phyloP scores from a whole-genome alignment of 768 basidiomycete genomes.

The Stropharia rugosoannulata region DNA sequence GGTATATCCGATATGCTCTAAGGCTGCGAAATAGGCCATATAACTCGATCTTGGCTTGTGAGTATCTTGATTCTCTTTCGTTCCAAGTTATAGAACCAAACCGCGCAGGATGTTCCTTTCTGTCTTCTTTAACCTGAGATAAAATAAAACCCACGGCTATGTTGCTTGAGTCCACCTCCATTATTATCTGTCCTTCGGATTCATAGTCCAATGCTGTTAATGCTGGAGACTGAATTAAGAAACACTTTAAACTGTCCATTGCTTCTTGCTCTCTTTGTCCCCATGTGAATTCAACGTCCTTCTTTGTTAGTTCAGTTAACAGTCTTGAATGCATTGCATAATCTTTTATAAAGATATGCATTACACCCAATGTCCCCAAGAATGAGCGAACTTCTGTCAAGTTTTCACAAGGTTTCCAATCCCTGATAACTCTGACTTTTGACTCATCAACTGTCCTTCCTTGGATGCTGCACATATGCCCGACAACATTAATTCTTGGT shows the following conservation, averaged over 20 bases:
- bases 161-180: constrained; percentile 15
- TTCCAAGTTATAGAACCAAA: constrained; percentile 16
- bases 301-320: constrained; percentile 17
- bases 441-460: constrained; percentile 13
- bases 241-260: constrained; percentile 7
- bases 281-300: constrained; percentile 25
- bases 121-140: constrained; percentile 9
- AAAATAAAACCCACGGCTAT: constrained; percentile 16
- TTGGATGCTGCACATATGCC: constrained; percentile 21
- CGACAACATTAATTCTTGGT: constrained; percentile 6
- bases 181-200: constrained; percentile 8
- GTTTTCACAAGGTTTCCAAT: constrained; percentile 22
- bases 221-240: constrained; percentile 4
- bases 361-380: background rate
- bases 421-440: constrained; percentile 14
- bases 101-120: constrained; percentile 5
- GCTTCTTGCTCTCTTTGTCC: constrained; percentile 16
- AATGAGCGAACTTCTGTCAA: background rate
- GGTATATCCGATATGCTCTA: constrained; percentile 14
- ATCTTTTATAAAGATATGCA: background rate
- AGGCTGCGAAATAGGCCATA: constrained; percentile 27
- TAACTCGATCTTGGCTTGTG: constrained; percentile 33
- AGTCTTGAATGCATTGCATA: background rate
- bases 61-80: constrained; percentile 19
- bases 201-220: constrained; percentile 16